Evolutionary conservation across 805 yeast genomes (phyloP).

Genomic region (Saccharomycopsis javanensis): DNA sequence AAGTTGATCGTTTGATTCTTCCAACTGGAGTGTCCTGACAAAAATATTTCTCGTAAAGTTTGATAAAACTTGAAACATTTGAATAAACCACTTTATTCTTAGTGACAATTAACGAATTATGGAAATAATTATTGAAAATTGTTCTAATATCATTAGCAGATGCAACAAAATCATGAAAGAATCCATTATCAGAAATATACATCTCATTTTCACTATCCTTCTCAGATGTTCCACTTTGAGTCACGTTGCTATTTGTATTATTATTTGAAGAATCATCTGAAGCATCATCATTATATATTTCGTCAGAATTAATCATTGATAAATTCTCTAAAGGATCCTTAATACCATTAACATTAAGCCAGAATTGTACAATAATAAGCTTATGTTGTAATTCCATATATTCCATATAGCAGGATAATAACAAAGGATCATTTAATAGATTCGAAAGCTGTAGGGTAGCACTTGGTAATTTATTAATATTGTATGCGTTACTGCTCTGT

Average conservation of each 20-base stretch:
- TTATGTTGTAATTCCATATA: conserved; percentile 45
- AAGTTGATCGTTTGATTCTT: background rate
- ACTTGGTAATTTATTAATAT: background rate
- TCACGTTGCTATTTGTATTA: conserved; percentile 14
- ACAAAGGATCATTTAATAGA: conserved; percentile 39
- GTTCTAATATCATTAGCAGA: conserved; percentile 16
- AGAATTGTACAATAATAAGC: conserved; percentile 44
- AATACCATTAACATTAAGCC: conserved; percentile 57
- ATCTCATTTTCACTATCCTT: conserved; percentile 9
- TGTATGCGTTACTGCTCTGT: background rate
- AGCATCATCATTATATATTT: conserved; percentile 18
- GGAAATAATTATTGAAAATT: conserved; percentile 17
- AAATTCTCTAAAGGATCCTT: conserved; percentile 60
- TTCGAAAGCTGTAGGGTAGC: conserved; percentile 29
- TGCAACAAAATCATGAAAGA: background rate
- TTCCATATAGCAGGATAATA: conserved; percentile 40
- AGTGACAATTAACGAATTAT: conserved; percentile 15
- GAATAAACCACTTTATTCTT: conserved; percentile 18
- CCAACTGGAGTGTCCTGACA: background rate
- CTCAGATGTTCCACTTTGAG: conserved; percentile 1
- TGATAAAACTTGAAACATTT: conserved; percentile 16
- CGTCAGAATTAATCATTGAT: conserved; percentile 13
- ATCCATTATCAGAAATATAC: conserved; percentile 2
- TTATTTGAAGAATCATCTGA: background rate
- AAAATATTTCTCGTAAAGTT: conserved; percentile 7